A percentile compares a stretch with the other conserved stretches of the same genome.
These are phyloP conservation scores for Salvia rosmarinus DNA, from an alignment of 257 asterid genomes.

Conservation along the genomic window DNA sequence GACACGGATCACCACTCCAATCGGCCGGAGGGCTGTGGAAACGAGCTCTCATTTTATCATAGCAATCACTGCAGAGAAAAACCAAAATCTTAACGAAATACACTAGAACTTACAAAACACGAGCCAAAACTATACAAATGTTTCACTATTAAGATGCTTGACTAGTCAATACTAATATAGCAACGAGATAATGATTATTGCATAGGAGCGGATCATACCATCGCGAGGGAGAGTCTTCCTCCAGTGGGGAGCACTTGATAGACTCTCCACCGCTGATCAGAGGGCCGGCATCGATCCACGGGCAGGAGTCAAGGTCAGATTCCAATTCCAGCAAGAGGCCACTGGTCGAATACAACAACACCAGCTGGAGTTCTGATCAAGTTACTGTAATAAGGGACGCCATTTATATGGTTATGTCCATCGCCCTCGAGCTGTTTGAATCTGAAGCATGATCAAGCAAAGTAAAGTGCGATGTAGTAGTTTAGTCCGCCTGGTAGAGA, in stretches of 20 bases:
- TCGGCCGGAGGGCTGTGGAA: constrained; percentile 78
- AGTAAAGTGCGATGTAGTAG: constrained; percentile 79
- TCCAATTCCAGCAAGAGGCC: constrained; percentile 82
- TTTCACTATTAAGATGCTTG: neutral
- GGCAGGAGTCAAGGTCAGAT: constrained; percentile 61
- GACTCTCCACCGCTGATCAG: constrained; percentile 86
- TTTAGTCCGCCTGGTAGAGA: constrained; percentile 45
- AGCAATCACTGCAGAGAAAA: constrained; percentile 65
- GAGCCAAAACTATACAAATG: neutral
- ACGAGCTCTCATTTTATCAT: constrained; percentile 57
- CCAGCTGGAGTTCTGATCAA: constrained; percentile 70
- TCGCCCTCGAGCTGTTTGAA: constrained; percentile 53
- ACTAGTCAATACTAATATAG: neutral
- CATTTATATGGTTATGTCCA: constrained; percentile 70
- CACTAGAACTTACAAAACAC: neutral
- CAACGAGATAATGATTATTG: neutral
- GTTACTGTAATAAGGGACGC: constrained; percentile 59
- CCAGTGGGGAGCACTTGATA: constrained; percentile 64
- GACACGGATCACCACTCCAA: constrained; percentile 97
- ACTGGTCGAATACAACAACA: constrained; percentile 58
- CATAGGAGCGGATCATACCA: constrained; percentile 50
- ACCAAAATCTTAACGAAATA: too few relatives aligned
- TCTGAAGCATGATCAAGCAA: constrained; percentile 59
- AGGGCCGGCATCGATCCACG: constrained; percentile 79
- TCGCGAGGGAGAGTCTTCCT: constrained; percentile 81